phyloP scores from a whole-genome alignment of 2,329 filamentous ascomycete species.

The Calonectria crousiana region DNA sequence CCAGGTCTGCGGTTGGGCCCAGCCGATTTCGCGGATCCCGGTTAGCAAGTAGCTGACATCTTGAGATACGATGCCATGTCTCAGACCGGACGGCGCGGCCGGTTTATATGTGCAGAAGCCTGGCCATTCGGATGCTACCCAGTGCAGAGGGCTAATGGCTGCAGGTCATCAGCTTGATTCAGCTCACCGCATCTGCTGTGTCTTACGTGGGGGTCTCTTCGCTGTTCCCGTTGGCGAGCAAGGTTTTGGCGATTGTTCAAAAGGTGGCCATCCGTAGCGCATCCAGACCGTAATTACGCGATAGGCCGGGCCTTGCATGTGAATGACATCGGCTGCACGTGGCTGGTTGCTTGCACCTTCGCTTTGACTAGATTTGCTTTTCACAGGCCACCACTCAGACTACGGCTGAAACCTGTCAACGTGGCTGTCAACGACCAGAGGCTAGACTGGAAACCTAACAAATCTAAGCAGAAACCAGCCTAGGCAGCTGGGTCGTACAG shows the following conservation, averaged over 20 bases:
- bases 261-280: too few species aligned
- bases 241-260: not conserved
- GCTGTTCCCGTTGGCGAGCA: not conserved
- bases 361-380: slow-evolving; percentile 1
- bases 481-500: not conserved
- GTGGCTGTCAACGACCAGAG: not conserved
- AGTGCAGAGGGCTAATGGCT: not conserved
- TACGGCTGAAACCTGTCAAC: not conserved
- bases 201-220: not conserved
- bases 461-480: not conserved
- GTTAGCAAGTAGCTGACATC: not conserved
- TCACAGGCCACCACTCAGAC: not conserved
- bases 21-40: not conserved
- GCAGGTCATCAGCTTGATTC: not conserved
- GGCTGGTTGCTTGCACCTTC: not conserved
- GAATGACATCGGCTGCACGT: not conserved
- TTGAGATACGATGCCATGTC: not conserved
- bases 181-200: not conserved
- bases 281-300: not conserved
- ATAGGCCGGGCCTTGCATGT: not conserved
- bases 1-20: not conserved
- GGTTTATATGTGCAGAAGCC: not conserved
- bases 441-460: not conserved
- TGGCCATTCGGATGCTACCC: not conserved
- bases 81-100: not conserved